These are phyloP conservation scores for Orbilia quercus DNA, from an alignment of 2,329 filamentous ascomycete species.

Conservation along the genomic window DNA sequence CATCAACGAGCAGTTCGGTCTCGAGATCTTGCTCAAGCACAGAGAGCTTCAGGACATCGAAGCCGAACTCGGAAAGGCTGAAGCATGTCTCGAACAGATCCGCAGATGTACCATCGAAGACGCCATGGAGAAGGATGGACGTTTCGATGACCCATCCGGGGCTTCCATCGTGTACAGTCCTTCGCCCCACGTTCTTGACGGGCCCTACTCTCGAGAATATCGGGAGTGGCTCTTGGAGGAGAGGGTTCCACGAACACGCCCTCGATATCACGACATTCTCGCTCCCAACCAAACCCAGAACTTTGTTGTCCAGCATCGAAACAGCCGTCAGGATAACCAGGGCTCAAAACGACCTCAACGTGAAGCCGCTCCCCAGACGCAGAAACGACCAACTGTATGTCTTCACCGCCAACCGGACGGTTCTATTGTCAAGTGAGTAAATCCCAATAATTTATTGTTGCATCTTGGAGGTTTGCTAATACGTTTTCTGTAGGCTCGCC, in stretches of 20 bases:
- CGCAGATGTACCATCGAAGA: conserved; percentile 81
- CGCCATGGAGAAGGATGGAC: conserved; percentile 75
- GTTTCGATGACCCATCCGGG: conserved; percentile 65
- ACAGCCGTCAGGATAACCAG: not conserved
- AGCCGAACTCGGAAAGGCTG: conserved; percentile 95
- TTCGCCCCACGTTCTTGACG: conserved; percentile 89
- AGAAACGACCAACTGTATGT: conserved; percentile 84
- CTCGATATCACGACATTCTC: conserved; percentile 42
- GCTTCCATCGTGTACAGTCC: conserved; percentile 68
- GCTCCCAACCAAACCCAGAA: conserved; percentile 48
- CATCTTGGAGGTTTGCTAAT: conserved; percentile 20
- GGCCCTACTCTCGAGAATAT: conserved; percentile 93
- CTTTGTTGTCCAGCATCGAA: conserved; percentile 25
- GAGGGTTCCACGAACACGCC: conserved; percentile 9
- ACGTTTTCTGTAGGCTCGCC: conserved; percentile 68
- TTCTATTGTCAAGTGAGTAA: conserved; percentile 75
- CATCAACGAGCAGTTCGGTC: conserved; percentile 86
- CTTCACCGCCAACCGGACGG: conserved; percentile 87
- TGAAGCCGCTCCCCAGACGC: conserved; percentile 71
- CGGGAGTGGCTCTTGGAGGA: conserved; percentile 80
- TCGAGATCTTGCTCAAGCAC: conserved; percentile 93
- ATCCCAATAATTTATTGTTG: not conserved
- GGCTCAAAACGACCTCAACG: conserved; percentile 67
- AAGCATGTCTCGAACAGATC: conserved; percentile 90
- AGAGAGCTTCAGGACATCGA: conserved; percentile 93